Evolutionary conservation across 2,329 filamentous ascomycete species (phyloP).

Genomic region (Exophiala spinifera): DNA sequence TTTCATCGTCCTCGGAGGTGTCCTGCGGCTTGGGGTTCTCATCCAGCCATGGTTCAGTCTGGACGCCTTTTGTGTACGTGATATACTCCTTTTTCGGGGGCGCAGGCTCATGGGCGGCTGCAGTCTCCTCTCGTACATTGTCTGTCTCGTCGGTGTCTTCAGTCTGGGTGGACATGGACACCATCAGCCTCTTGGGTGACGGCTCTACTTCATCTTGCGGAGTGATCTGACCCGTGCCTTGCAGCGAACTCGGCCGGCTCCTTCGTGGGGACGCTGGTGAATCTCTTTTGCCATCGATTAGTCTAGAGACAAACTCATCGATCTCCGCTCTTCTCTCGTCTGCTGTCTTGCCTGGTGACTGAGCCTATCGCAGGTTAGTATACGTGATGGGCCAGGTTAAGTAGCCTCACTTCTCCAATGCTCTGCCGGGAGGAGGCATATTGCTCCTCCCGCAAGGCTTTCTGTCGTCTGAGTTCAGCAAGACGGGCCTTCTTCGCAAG

Average conservation of each 20-base stretch:
- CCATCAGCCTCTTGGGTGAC: slow-evolving; percentile 40
- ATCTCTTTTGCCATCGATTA: slow-evolving; percentile 66
- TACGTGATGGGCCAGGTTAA: background rate
- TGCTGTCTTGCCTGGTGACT: slow-evolving; percentile 23
- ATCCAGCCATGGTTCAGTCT: slow-evolving; percentile 62
- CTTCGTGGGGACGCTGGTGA: slow-evolving; percentile 37
- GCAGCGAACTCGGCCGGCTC: slow-evolving; percentile 80
- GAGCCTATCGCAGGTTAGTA: slow-evolving; percentile 21
- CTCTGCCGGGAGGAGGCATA: slow-evolving; percentile 67
- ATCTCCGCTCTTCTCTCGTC: slow-evolving; percentile 27
- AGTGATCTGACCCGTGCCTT: slow-evolving; percentile 78
- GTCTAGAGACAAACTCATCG: slow-evolving; percentile 77
- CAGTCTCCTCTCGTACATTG: slow-evolving; percentile 76
- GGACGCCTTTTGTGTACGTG: slow-evolving; percentile 95
- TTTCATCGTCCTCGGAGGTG: slow-evolving; percentile 63
- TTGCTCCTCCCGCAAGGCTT: slow-evolving; percentile 77
- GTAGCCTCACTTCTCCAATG: slow-evolving; percentile 66
- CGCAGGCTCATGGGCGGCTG: slow-evolving; percentile 57
- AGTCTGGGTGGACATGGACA: slow-evolving; percentile 59
- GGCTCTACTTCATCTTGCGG: slow-evolving; percentile 56
- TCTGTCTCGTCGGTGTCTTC: slow-evolving; percentile 70
- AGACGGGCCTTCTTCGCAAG: slow-evolving; percentile 95
- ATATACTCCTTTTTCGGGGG: slow-evolving; percentile 67
- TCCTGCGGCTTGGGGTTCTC: slow-evolving; percentile 50
- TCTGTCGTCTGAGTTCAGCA: slow-evolving; percentile 88